Evolutionary conservation across 768 basidiomycete species (phyloP), one percentile per base, ranked within the genome.

Genomic region (Hydnum rufescens): DNA sequence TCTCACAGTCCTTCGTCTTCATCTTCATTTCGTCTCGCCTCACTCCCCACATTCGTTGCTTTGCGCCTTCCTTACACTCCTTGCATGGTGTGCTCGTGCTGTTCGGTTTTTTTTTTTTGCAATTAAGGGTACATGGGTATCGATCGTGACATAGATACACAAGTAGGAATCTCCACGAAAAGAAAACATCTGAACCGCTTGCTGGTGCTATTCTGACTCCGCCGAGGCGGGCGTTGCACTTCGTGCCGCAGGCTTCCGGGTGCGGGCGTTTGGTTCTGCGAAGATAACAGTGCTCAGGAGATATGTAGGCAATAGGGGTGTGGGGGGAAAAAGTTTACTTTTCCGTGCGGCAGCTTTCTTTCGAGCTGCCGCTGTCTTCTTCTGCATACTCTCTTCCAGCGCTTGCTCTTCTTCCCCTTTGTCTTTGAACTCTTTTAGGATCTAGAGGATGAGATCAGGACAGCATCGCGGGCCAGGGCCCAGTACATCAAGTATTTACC

Each of bases 401-500:
- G 79, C 90, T 54, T 90, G 79, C 58, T 96, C 92, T 63, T 93
- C 92, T 55, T 80, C 77, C 3, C 95, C 95, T 64, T 93, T 86
- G 2, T 72, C 70, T 55, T 74, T 78, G 61, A 84, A 74, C 58
- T 88, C 82, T 19, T 85, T 80, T 4, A 97, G 71, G 29, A 90
- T 90, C 87, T 90, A 56, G 29, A 44, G 25, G 32, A 13, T 39
- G 8, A 34, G 1, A 34, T 25, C 18, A 32, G 55, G 42, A 60
- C 32, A n/a, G n/a, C 26, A 49, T 51, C 6, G n/a, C 19, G n/a
- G 25, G 29, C 8, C 5, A 5, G n/a, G 29, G 28, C n/a, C n/a
- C n/a, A n/a, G 26, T 22, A 48, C 32, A 13, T 42, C 22, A 26
- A 51, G 26, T 3, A 42, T 46, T 26, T 8, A n/a, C 22, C 3